Evolutionary conservation across 2,329 filamentous ascomycete genomes (phyloP), one percentile per base, ranked within the genome.

Genomic region (Paecilomyces fulvus): DNA sequence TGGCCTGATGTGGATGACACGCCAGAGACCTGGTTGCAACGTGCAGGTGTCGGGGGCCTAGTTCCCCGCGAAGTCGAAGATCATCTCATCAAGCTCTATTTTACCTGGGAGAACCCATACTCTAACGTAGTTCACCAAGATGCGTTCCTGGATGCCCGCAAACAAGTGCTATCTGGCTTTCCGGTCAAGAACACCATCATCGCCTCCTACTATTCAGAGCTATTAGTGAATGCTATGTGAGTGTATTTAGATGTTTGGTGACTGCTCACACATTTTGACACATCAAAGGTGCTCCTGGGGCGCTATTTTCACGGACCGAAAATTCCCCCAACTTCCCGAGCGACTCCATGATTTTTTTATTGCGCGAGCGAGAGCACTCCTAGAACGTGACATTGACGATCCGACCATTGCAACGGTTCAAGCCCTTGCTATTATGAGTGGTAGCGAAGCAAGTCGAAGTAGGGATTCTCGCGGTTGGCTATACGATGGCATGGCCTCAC

Each of bases 321-420:
- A 43, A 12, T n/a, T 57, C 21, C 49, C 50, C 17, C 52, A 54
- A 6, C 30, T 60, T 30, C 55, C 60, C 2, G 43, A 33, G 30
- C 21, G 56, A 9, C 49, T 59, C 5, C 53, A 59, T 46, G 59
- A 60, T 33, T 59, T 58, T 50, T 58, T 58, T 31, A 54, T 54
- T 12, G 30, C 48, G 14, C 50, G 56, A 17, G 57, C 56, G 43
- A 52, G 56, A 28, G 51, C 56, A 10, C 58, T 61, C 5, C 62
- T 76, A 6, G 72, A 76, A 25, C 63, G 71, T 4, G 73, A 77
- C 53, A 64, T 77, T 31, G 73, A 75, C 51, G 70, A 63, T 30
- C 73, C 74, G 1, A 68, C 65, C 17, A 61, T 76, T n/a, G 70
- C 73, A 7, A 75, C 73, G 6, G 67, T 71, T 7, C 74, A 77